A percentile compares a stretch with the other conserved stretches of the same genome.
These are phyloP conservation scores for Coniferiporia weirii DNA, from an alignment of 1,284 basidiomycete genomes.

Conservation along the genomic window DNA sequence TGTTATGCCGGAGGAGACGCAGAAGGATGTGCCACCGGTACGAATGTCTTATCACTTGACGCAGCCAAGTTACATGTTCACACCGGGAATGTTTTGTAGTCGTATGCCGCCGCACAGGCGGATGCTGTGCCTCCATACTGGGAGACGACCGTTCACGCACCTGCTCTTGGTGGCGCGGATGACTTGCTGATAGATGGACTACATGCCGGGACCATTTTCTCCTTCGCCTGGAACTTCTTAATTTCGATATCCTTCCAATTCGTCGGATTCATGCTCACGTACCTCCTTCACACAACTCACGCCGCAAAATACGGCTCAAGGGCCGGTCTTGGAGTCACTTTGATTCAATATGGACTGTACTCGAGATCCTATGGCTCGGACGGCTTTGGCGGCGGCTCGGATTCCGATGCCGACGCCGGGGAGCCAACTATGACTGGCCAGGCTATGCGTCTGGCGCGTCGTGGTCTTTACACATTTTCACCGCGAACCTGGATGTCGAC, in stretches of 20 bases:
- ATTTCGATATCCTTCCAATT: conserved; percentile 97
- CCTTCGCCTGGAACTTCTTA: conserved; percentile 77
- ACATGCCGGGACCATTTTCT: conserved; percentile 62
- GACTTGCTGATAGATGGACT: conserved; percentile 74
- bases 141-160: conserved; percentile 91
- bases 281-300: conserved; percentile 90
- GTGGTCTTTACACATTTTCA: background rate
- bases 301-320: conserved; percentile 93
- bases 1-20: conserved; percentile 74
- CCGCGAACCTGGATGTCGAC: conserved; percentile 1
- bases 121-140: conserved; percentile 95
- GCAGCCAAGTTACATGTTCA: background rate
- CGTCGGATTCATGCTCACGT: conserved; percentile 91
- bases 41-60: conserved; percentile 28
- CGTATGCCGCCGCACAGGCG: conserved; percentile 84
- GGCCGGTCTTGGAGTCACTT: conserved; percentile 89
- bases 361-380: conserved; percentile 31
- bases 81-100: conserved; percentile 36
- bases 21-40: conserved; percentile 82
- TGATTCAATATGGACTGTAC: conserved; percentile 84
- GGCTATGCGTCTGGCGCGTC: conserved; percentile 9
- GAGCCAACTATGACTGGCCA: conserved; percentile 1
- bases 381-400: conserved; percentile 12
- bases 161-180: conserved; percentile 45
- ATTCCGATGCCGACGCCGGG: conserved; percentile 2